A percentile compares a stretch with the other conserved stretches of the same genome.
Conservation (phyloP, 2,329 filamentous ascomycete genomes). For the Aureobasidium pullulans region DNA sequence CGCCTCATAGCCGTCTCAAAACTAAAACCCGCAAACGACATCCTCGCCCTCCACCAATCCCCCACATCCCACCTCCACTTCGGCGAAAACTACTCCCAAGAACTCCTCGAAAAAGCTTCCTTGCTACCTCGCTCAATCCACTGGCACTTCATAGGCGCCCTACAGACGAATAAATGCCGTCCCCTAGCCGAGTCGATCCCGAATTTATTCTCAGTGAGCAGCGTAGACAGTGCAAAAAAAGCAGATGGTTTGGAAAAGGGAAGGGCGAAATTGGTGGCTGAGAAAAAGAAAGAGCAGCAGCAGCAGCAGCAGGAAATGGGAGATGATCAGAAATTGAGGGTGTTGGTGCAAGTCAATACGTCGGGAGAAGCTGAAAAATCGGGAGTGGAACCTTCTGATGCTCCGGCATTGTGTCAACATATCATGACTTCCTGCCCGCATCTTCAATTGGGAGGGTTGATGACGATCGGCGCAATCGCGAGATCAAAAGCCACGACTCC, state of each 20-base stretch:
- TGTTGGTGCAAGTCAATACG: slow-evolving; percentile 95
- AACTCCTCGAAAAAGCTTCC: slow-evolving; percentile 77
- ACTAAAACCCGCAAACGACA: slow-evolving; percentile 85
- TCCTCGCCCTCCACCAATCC: slow-evolving; percentile 68
- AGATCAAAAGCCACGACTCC: slow-evolving; percentile 62
- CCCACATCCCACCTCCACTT: slow-evolving; percentile 60
- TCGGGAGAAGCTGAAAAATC: slow-evolving; percentile 81
- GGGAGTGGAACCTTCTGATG: slow-evolving; percentile 62
- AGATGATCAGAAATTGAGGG: slow-evolving; percentile 43
- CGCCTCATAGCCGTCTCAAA: slow-evolving; percentile 94
- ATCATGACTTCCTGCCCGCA: slow-evolving; percentile 65
- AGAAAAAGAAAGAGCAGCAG: slow-evolving; percentile 21
- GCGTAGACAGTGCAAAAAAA: slow-evolving; percentile 82
- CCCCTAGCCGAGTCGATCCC: slow-evolving; percentile 72
- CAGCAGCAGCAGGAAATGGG: slow-evolving; percentile 12
- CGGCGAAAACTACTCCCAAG: slow-evolving; percentile 84
- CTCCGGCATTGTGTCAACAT: slow-evolving; percentile 60
- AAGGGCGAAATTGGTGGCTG: slow-evolving; percentile 51
- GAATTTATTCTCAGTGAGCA: slow-evolving; percentile 87
- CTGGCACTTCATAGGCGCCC: slow-evolving; percentile 95
- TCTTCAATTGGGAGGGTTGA: slow-evolving; percentile 71
- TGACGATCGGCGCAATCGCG: slow-evolving; percentile 97
- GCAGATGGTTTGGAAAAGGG: slow-evolving; percentile 72
- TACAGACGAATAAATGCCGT: slow-evolving; percentile 93
- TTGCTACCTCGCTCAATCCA: slow-evolving; percentile 68